Evolutionary conservation across 257 asterid species (phyloP), one percentile per base, ranked within the genome.

Genomic region (Capsicum rhomboideum): DNA sequence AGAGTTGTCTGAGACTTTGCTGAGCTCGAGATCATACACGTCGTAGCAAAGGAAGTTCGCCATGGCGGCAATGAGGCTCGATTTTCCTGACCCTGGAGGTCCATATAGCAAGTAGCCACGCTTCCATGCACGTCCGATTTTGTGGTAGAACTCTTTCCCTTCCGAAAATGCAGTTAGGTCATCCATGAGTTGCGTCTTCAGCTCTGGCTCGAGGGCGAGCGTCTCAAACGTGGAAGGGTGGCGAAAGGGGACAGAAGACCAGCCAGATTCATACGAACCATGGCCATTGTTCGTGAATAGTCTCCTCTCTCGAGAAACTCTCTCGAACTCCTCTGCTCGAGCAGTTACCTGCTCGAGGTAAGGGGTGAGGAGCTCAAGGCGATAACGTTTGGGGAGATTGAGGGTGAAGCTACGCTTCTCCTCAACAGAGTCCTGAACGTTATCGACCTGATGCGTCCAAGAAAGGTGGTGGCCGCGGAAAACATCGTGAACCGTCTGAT

Each of bases 11-110:
- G 78, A 58, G 18, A 92, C 91, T 78, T 91, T 90, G 80, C 89
- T 89, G 0, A 92, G 88, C 80, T 92, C 93, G 6, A 92, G 89
- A 84, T 92, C 96, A 58, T 90, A 91, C 14, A 92, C 92, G 29
- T 92, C 92, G 66, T 87, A 92, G 58, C 89, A 71, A 2, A 92
- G 91, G 26, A 79, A 86, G 63, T 90, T 92, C 4, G 93, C 91
- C 87, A 91, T 90, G 11, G 96, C 94, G 11, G 96, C 96, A 77
- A 92, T 92, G 34, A 90, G 90, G 28, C 94, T 90, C 4, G 94
- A 92, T 58, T 91, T 92, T 26, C 94, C 96, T 0, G 93, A 63
- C 0, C 96, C 94, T 0, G 96, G 93, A 13, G 94, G 96, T 0
- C 96, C 94, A 16, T 86, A 50, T 0, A 92, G 83, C 59, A 91